A percentile compares a stretch with the other conserved stretches of the same genome.
These are phyloP conservation scores for Penicillium chermesinum DNA, from an alignment of 495 filamentous ascomycete species.

Conservation along the genomic window DNA sequence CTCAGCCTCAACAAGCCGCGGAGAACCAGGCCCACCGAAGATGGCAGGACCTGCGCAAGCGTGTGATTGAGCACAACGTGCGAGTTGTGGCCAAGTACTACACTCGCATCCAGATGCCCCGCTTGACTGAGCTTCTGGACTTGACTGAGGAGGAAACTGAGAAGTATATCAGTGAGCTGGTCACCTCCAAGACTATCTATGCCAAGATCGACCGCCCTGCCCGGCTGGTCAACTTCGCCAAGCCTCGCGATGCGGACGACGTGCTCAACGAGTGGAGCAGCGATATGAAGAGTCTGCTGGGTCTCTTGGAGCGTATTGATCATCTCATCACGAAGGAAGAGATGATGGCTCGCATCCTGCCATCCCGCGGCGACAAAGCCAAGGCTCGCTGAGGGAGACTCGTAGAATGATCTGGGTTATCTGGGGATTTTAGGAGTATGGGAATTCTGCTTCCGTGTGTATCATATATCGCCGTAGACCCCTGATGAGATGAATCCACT, in stretches of 20 bases:
- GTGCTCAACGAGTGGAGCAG: conserved; percentile 97
- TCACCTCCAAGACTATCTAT: conserved; percentile 93
- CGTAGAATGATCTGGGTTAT: conserved; percentile 4
- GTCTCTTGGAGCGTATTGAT: conserved; percentile 87
- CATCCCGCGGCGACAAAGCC: conserved; percentile 53
- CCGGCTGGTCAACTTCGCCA: conserved; percentile 84
- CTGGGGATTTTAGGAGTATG: conserved; percentile 8
- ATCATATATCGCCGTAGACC: conserved; percentile 35
- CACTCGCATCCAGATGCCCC: conserved; percentile 87
- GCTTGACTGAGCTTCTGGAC: conserved; percentile 83
- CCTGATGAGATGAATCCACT: conserved; percentile 15
- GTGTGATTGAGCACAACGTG: conserved; percentile 98
- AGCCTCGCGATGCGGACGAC: conserved; percentile 92
- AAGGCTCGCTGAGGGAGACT: conserved; percentile 37
- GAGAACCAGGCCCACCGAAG: conserved; percentile 75
- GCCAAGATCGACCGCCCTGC: conserved; percentile 97
- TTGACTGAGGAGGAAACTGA: conserved; percentile 93
- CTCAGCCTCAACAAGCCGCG: conserved; percentile 49
- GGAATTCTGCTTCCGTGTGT: conserved; percentile 23
- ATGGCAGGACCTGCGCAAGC: conserved; percentile 92
- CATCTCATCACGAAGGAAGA: conserved; percentile 99
- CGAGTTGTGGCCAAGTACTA: conserved; percentile 98
- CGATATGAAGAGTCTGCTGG: conserved; percentile 96
- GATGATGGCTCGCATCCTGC: conserved; percentile 98
- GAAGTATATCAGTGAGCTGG: conserved; percentile 92